Evolutionary conservation across 2,329 filamentous ascomycete species (phyloP).

Genomic region (Epichloe gansuensis): DNA sequence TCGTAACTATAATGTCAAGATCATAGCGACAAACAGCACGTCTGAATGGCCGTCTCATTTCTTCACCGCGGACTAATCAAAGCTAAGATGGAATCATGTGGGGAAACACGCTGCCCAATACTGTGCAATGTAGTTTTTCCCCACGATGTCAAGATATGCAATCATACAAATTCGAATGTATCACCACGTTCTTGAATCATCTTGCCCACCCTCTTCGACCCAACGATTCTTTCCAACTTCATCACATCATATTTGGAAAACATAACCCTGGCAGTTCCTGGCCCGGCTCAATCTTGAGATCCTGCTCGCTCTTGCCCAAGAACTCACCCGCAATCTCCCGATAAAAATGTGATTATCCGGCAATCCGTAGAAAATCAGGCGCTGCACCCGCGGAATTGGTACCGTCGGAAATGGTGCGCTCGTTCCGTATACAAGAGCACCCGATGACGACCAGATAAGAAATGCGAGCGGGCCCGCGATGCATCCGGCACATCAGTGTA

Average conservation of each 20-base stretch:
- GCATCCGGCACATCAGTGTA: conserved; percentile 72
- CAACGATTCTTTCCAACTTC: conserved; percentile 80
- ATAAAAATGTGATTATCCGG: conserved; percentile 85
- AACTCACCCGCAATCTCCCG: conserved; percentile 61
- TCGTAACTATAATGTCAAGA: conserved; percentile 4
- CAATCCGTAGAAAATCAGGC: conserved; percentile 79
- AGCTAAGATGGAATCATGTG: not conserved
- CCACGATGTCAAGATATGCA: not conserved
- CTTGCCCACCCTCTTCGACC: conserved; percentile 64
- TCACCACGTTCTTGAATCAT: conserved; percentile 79
- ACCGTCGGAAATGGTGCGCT: conserved; percentile 93
- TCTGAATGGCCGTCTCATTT: not conserved
- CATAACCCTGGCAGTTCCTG: conserved; percentile 46
- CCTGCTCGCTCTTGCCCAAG: conserved; percentile 46
- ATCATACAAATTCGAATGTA: conserved; percentile 86
- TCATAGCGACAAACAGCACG: not conserved
- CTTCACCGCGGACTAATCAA: not conserved
- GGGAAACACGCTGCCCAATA: not conserved
- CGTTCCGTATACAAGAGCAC: conserved; percentile 86
- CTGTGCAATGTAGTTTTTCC: not conserved
- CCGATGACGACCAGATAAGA: conserved; percentile 68
- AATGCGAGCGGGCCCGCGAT: conserved; percentile 75
- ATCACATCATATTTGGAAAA: conserved; percentile 87
- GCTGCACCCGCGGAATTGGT: conserved; percentile 70
- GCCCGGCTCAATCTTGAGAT: conserved; percentile 41